Evolutionary conservation across 352 stramenopile genomes (phyloP).

Genomic region (Aphanomyces cochlioides): DNA sequence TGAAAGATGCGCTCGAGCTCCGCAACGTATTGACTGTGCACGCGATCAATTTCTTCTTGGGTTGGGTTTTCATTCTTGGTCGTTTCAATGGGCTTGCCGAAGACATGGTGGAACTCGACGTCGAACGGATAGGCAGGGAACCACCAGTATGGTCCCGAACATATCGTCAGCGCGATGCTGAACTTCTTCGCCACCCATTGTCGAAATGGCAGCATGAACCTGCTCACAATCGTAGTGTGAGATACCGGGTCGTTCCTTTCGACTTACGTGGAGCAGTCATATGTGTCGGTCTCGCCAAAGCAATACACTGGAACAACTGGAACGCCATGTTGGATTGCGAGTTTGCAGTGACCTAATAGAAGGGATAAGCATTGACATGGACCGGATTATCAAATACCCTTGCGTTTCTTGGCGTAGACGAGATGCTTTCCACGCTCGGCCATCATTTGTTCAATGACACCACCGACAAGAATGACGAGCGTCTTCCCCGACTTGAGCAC

Average conservation of each 20-base stretch:
- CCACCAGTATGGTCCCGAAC: slow-evolving; percentile 56
- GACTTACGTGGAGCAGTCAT: slow-evolving; percentile 62
- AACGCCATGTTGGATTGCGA: slow-evolving; percentile 70
- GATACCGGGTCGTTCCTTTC: not conserved
- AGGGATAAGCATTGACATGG: slow-evolving; percentile 17
- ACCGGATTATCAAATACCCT: slow-evolving; percentile 35
- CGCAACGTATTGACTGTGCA: slow-evolving; percentile 60
- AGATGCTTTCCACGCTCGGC: slow-evolving; percentile 63
- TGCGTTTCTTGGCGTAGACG: slow-evolving; percentile 76
- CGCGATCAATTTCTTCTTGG: slow-evolving; percentile 56
- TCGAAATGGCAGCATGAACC: slow-evolving; percentile 61
- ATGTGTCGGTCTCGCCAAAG: slow-evolving; percentile 84
- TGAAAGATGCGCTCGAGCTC: slow-evolving; percentile 77
- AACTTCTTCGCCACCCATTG: slow-evolving; percentile 68
- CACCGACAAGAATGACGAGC: slow-evolving; percentile 73
- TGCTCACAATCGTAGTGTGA: slow-evolving; percentile 28
- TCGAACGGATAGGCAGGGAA: slow-evolving; percentile 56
- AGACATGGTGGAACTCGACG: slow-evolving; percentile 62
- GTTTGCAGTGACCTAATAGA: slow-evolving; percentile 53
- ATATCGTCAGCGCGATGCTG: slow-evolving; percentile 54
- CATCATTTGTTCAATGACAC: slow-evolving; percentile 82
- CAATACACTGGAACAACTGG: slow-evolving; percentile 70
- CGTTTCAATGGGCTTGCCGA: slow-evolving; percentile 66
- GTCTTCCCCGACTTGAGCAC: slow-evolving; percentile 64
- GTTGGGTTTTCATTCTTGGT: slow-evolving; percentile 57